Base-by-base conservation (phyloP, 2,329 filamentous ascomycete species). In the Esteya vermicola region DNA sequence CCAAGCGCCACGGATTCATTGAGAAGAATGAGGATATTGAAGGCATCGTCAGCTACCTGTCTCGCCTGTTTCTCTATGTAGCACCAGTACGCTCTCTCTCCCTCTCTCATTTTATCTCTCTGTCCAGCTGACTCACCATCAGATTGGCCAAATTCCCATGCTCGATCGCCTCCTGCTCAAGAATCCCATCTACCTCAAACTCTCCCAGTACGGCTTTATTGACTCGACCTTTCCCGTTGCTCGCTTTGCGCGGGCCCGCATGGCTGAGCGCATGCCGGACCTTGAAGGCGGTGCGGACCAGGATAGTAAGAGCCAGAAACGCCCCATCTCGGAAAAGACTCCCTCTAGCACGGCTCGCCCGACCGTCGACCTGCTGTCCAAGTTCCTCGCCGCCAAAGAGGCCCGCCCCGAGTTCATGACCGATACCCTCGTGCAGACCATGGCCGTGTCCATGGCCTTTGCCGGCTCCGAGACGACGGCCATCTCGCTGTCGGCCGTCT, bases 381-480 rank as follows among this genome's bases (percentile, higher is more conserved):
- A 83, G 54, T 85, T 85, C 56, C 69, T 81, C 9, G 72, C 78
- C 48, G 78, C 80, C 1, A 72, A 74, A 35, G 68, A 78, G 50
- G 67, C 75, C 16, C 72, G 78, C 33, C 78, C 79, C 0, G 72
- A 78, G 3, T 80, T 85, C 57, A 83, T 85, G 76, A 75, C 67
- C 20, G 75, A 84, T 50, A 67, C 65, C 4, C 65, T 81, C 9
- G 79, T 85, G 10, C 72, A 81, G 47, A 78, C 78, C 7, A 79
- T 81, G 60, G 78, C 77, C 37, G 72, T 78, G n/a, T 75, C 67
- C 43, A 83, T 83, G 78, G 70, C 70, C 0, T 75, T 81, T 48
- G 84, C 84, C 1, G 82, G 83, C 4, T 80, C 74, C 3, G 84
- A 91, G 57, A 89, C 83, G 1, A 89, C 83, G 0, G 82, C 80